These are phyloP conservation scores for Flaveria ramosissima DNA, from an alignment of 129 eudicot species.

Conservation along the genomic window DNA sequence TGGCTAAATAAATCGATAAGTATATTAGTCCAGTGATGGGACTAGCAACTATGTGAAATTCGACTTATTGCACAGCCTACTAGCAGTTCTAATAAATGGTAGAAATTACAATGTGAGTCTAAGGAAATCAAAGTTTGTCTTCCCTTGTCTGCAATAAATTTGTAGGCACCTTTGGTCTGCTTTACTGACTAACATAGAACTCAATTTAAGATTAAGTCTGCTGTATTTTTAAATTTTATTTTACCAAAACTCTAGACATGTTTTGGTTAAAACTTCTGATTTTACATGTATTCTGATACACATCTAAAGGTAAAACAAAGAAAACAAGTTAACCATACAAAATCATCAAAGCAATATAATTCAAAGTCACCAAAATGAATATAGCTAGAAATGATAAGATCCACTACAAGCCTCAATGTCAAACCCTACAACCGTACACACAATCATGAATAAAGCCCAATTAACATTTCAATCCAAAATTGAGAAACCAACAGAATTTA, in stretches of 20 bases:
- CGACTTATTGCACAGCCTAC: background rate
- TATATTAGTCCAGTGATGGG: background rate
- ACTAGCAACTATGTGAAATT: background rate
- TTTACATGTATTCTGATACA: background rate
- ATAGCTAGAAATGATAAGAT: background rate
- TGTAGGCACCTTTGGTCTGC: slow-evolving; percentile 5
- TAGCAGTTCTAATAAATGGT: background rate
- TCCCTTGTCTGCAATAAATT: background rate
- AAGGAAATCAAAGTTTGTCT: background rate
- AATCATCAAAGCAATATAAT: background rate
- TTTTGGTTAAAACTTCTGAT: background rate
- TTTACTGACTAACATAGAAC: background rate
- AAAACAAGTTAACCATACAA: background rate
- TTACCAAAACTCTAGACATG: background rate
- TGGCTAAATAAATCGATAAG: background rate
- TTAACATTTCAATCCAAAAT: background rate
- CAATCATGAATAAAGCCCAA: background rate
- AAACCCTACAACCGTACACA: background rate
- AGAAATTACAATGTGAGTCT: background rate
- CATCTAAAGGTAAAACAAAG: background rate
- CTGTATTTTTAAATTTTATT: background rate
- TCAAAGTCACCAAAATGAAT: background rate
- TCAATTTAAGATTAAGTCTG: background rate
- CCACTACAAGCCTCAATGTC: background rate
- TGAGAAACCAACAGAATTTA: background rate